Evolutionary conservation across 2,329 filamentous ascomycete genomes (phyloP), one percentile per base, ranked within the genome.

Genomic region (Trichophyton mentagrophytes): DNA sequence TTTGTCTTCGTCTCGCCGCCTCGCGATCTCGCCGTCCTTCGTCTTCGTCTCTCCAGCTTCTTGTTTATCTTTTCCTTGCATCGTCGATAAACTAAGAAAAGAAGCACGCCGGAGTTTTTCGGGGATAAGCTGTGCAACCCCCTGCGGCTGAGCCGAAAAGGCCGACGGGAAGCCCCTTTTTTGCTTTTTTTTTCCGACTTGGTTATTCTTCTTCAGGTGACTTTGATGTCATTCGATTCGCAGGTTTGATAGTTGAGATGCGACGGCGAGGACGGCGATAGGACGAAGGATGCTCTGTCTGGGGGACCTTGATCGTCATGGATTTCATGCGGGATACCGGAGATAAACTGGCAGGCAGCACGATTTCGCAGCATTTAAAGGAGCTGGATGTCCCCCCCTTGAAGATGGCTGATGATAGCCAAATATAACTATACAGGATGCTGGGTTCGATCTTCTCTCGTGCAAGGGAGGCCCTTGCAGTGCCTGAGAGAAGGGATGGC

Each of bases 381-480:
- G 33, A 13, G 33, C 3, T 13, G 33, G 33, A 38, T 38, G 2
- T 0, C 8, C 33, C 33, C 11, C 33, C 33, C 9, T 13, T 38
- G 33, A 38, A 38, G 33, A 38, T 38, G 33, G 33, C 3, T 38
- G 33, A 38, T 38, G 33, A 13, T 22, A 22, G 22, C 22, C 22
- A 22, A 22, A 46, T 46, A 46, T 22, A 55, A 25, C 11, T 20
- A 20, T 20, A 20, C n/a, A 44, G 1, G 27, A 59, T 59, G 58
- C 40, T 59, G 38, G 27, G 33, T 30, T 59, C 58, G 44, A 47
- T 59, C 38, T 27, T 59, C 17, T 47, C 40, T 42, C 58, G 44
- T 11, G 58, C 17, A 47, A 59, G 33, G 33, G 56, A 20, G n/a
- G 22, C 22, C 15, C 40, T 33, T 33, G 17, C 30, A 15, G 25